phyloP scores from a whole-genome alignment of 2,329 filamentous ascomycete species.

The Hymenoscyphus repandus region DNA sequence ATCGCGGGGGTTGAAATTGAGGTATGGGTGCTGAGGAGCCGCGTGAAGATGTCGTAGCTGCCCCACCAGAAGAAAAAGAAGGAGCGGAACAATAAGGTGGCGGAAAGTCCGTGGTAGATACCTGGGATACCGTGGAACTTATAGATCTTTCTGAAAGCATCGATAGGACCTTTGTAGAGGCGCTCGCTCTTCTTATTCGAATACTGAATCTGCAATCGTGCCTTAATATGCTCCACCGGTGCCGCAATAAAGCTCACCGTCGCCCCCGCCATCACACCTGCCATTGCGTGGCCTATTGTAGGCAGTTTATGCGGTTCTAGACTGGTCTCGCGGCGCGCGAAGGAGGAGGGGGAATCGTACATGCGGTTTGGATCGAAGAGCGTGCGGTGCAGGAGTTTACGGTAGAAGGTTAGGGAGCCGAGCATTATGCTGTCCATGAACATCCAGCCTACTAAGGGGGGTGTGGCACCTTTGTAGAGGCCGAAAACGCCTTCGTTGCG shows the following conservation, averaged over 20 bases:
- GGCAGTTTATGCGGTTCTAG: constrained; percentile 51
- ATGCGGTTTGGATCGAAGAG: constrained; percentile 57
- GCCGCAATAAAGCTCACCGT: constrained; percentile 92
- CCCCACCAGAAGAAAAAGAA: constrained; percentile 99
- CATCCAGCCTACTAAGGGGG: constrained; percentile 95
- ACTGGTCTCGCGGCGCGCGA: constrained; percentile 14
- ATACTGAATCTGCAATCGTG: constrained; percentile 91
- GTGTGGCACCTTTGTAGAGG: constrained; percentile 90
- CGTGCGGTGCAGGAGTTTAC: constrained; percentile 73
- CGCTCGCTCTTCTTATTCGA: constrained; percentile 70
- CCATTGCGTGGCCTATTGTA: constrained; percentile 75
- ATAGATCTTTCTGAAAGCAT: constrained; percentile 70
- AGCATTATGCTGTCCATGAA: constrained; percentile 94
- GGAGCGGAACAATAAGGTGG: constrained; percentile 81
- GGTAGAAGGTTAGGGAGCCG: constrained; percentile 85
- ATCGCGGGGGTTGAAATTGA: constrained; percentile 68
- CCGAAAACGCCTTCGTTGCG: constrained; percentile 79
- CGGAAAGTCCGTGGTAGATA: constrained; percentile 77
- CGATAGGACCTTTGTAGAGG: constrained; percentile 80
- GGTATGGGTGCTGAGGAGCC: constrained; percentile 61
- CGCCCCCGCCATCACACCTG: constrained; percentile 78
- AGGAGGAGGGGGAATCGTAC: constrained; percentile 24
- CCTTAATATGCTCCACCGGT: constrained; percentile 93
- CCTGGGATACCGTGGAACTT: constrained; percentile 69
- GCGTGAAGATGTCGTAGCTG: constrained; percentile 82